Conservation (phyloP, 306 rosid species). For the Begonia loranthoides region DNA sequence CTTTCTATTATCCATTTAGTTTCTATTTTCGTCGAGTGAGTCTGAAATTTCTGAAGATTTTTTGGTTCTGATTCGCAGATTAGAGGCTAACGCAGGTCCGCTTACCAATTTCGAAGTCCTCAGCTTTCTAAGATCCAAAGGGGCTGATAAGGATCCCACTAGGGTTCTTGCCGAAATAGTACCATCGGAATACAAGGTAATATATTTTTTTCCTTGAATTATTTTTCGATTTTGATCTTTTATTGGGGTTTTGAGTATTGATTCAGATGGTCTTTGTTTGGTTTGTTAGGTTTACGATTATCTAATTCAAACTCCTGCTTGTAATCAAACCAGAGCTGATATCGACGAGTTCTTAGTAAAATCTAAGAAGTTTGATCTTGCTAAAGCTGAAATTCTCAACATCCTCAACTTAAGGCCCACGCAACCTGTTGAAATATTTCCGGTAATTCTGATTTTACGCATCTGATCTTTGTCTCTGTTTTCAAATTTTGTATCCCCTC, state of each 20-base stretch:
- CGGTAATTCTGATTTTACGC: slow-evolving; percentile 18
- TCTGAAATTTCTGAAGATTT: too few species aligned
- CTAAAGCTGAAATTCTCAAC: slow-evolving; percentile 66
- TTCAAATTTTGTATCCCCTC: neutral
- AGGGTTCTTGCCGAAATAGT: slow-evolving; percentile 51
- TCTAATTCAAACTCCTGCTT: slow-evolving; percentile 40
- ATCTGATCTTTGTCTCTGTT: neutral
- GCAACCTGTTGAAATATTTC: slow-evolving; percentile 27
- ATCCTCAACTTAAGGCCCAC: slow-evolving; percentile 50
- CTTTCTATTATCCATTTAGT: too few species aligned
- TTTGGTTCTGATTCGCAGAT: slow-evolving; percentile 17
- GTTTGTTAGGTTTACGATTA: slow-evolving; percentile 52
- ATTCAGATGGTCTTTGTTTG: too few species aligned
- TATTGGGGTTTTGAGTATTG: too few species aligned
- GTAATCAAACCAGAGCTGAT: slow-evolving; percentile 38
- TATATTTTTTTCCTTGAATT: neutral
- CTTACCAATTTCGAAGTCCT: slow-evolving; percentile 69
- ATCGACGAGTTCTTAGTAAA: slow-evolving; percentile 33
- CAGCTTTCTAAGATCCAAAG: slow-evolving; percentile 52
- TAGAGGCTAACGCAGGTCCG: slow-evolving; percentile 40
- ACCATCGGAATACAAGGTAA: slow-evolving; percentile 61
- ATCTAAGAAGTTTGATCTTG: slow-evolving; percentile 38
- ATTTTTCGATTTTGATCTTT: too few species aligned
- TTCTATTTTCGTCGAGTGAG: too few species aligned
- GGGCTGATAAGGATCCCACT: slow-evolving; percentile 53